Evolutionary conservation across 169 alveolate species (phyloP).

Genomic region (Eimeria falciformis): DNA sequence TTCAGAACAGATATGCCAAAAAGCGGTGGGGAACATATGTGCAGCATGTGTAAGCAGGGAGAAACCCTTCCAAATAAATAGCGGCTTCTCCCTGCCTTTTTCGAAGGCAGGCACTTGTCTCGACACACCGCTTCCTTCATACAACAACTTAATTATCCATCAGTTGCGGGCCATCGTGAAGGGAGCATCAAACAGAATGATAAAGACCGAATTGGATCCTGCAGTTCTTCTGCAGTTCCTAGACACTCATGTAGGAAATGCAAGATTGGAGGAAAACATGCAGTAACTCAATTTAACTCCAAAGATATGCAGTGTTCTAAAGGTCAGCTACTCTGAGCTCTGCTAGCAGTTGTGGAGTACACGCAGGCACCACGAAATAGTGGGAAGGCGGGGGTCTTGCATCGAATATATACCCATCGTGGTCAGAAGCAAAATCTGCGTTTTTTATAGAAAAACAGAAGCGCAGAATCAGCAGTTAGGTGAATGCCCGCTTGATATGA

Average conservation of each 20-base stretch:
- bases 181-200: slow-evolving; percentile 87
- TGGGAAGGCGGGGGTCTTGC: slow-evolving; percentile 89
- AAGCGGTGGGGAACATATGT: neutral
- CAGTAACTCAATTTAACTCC: slow-evolving; percentile 93
- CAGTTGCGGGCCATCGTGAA: slow-evolving; percentile 90
- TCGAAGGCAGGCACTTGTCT: slow-evolving; percentile 91
- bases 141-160: slow-evolving; percentile 90
- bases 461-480: slow-evolving; percentile 86
- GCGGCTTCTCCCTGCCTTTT: slow-evolving; percentile 93
- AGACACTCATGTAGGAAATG: slow-evolving; percentile 93
- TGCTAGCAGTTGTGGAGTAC: slow-evolving; percentile 96
- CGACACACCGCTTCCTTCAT: slow-evolving; percentile 93
- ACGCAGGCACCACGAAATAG: slow-evolving; percentile 92
- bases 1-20: too few relatives aligned
- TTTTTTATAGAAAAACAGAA: slow-evolving; percentile 83
- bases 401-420: slow-evolving; percentile 98
- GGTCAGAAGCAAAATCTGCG: slow-evolving; percentile 95
- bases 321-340: slow-evolving; percentile 98
- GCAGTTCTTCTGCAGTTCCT: slow-evolving; percentile 84
- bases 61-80: slow-evolving; percentile 87
- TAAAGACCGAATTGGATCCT: slow-evolving; percentile 89
- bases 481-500: slow-evolving; percentile 91
- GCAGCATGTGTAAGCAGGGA: slow-evolving; percentile 42
- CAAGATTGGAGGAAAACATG: slow-evolving; percentile 89
- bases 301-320: slow-evolving; percentile 97